A percentile compares a stretch with the other conserved stretches of the same genome.
phyloP scores from a whole-genome alignment of 257 asterid genomes.

The Nicotiana otophora region DNA sequence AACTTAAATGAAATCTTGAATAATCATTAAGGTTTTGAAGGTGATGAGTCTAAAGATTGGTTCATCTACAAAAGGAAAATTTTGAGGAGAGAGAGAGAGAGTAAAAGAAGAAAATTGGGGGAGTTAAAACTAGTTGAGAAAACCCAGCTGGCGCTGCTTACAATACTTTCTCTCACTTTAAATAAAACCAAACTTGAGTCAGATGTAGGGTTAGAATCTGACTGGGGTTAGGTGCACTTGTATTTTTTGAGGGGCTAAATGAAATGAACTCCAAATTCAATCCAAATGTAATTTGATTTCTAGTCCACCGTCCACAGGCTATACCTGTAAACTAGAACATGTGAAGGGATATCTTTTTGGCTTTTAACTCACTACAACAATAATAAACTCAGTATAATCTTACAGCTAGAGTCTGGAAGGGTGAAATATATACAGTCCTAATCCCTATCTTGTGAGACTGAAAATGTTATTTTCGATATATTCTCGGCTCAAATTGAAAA shows the following conservation, averaged over 20 bases:
- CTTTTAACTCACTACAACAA: no score
- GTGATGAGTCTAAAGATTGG: constrained; percentile 5
- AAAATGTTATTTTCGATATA: no score
- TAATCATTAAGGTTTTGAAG: constrained; percentile 35
- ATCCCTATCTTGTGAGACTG: no score
- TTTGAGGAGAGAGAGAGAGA: neutral
- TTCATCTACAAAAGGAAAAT: constrained; percentile 39
- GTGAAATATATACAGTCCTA: no score
- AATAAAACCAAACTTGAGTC: constrained; percentile 52
- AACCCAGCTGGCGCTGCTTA: constrained; percentile 32
- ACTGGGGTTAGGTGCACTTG: constrained; percentile 42
- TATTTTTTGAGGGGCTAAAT: constrained; percentile 12
- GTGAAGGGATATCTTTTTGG: neutral
- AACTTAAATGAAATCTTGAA: neutral
- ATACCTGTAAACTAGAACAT: constrained; percentile 14
- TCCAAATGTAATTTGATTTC: constrained; percentile 31
- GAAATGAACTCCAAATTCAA: constrained; percentile 61
- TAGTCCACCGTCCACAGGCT: constrained; percentile 20
- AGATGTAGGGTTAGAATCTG: constrained; percentile 51
- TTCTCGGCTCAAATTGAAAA: no score
- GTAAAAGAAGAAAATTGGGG: neutral
- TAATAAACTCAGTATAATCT: no score
- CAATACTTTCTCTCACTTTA: constrained; percentile 43
- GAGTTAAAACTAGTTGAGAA: constrained; percentile 23
- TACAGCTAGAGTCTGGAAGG: no score